Conservation (phyloP, 257 asterid species). For the Leptodermis oblonga region DNA sequence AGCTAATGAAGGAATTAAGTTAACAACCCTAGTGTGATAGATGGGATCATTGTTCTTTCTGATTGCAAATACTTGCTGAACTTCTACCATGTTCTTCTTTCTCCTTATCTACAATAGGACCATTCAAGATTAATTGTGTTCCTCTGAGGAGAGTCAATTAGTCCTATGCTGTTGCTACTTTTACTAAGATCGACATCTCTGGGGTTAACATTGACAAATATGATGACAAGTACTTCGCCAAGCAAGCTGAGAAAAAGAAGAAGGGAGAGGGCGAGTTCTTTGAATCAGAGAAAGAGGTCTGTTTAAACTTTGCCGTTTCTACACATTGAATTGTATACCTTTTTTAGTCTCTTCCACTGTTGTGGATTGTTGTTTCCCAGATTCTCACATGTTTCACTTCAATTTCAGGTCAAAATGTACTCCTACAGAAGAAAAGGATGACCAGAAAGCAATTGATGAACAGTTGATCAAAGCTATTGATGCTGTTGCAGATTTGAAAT, state of each 20-base stretch:
- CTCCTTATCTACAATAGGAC: conserved; percentile 16
- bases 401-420: conserved; percentile 14
- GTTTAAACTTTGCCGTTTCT: neutral
- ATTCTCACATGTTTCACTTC: neutral
- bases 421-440: conserved; percentile 30
- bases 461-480: conserved; percentile 52
- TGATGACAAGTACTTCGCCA: conserved; percentile 32
- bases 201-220: conserved; percentile 25
- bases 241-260: conserved; percentile 25
- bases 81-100: neutral
- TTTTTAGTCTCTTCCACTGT: too few species aligned
- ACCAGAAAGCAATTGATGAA: conserved; percentile 54
- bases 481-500: conserved; percentile 45
- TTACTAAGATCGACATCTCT: conserved; percentile 28
- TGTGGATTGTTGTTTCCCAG: too few species aligned
- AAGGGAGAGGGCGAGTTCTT: conserved; percentile 34
- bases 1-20: too few species aligned
- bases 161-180: conserved; percentile 28
- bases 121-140: conserved; percentile 33
- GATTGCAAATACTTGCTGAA: too few species aligned
- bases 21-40: too few species aligned
- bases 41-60: too few species aligned
- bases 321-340: neutral
- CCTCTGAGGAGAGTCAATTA: conserved; percentile 35
- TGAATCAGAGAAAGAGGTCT: conserved; percentile 33